phyloP scores from a whole-genome alignment of 441 rosid species.

The Gossypium schwendimanii region DNA sequence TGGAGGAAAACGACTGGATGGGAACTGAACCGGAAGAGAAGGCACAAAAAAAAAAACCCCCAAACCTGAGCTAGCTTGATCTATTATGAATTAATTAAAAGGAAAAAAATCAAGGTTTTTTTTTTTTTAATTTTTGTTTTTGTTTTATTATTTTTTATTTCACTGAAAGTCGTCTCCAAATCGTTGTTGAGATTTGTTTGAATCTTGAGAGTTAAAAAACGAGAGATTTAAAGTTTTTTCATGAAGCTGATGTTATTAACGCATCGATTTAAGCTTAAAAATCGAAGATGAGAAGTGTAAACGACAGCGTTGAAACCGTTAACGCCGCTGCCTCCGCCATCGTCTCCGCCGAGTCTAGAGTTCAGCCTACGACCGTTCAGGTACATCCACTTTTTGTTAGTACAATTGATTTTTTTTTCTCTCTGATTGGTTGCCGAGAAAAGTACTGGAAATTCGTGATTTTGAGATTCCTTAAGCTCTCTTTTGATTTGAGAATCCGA shows the following conservation, averaged over 20 bases:
- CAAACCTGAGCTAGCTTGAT: not conserved
- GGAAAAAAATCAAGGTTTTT: not conserved
- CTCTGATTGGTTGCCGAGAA: not conserved
- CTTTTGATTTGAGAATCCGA: not conserved
- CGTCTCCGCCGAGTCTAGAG: constrained; percentile 78
- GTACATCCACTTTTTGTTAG: constrained; percentile 21
- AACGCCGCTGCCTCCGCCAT: constrained; percentile 97
- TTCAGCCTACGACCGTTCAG: constrained; percentile 60
- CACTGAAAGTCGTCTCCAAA: not conserved
- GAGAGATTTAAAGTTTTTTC: not conserved
- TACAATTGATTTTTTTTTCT: not conserved
- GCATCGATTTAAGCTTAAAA: constrained; percentile 16
- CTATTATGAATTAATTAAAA: constrained; percentile 4
- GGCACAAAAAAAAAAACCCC: not conserved
- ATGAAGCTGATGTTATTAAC: constrained; percentile 24
- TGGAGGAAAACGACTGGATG: constrained; percentile 37
- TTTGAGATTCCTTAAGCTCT: not conserved
- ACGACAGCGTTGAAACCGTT: constrained; percentile 63
- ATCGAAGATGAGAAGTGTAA: constrained; percentile 44
- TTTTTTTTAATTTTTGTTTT: not conserved
- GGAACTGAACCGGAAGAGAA: constrained; percentile 23
- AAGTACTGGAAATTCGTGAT: not conserved
- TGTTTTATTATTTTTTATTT: not conserved
- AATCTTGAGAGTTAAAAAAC: constrained; percentile 22
- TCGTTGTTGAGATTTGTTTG: constrained; percentile 7